Evolutionary conservation across 768 basidiomycete genomes (phyloP).

Genomic region (Mycena epipterygia): DNA sequence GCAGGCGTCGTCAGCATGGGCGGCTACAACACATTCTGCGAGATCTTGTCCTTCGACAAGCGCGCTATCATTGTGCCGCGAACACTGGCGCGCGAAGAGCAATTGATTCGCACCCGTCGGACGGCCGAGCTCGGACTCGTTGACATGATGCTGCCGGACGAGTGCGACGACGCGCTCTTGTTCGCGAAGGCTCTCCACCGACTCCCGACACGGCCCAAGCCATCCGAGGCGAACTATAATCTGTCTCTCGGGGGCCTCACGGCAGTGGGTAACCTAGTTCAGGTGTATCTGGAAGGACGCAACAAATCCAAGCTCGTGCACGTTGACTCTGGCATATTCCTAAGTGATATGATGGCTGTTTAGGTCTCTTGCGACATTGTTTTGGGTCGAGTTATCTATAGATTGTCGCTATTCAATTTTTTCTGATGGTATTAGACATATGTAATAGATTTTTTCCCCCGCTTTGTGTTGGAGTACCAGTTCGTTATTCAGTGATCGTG

Average conservation of each 20-base stretch:
- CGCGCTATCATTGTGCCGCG: constrained; percentile 25
- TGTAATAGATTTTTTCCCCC: too few relatives aligned
- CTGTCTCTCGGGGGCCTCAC: constrained; percentile 3
- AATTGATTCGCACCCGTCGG: constrained; percentile 19
- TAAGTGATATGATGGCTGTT: constrained; percentile 15
- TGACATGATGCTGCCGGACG: constrained; percentile 21
- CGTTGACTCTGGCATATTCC: constrained; percentile 14
- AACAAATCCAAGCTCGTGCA: not conserved
- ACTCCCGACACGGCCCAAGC: constrained; percentile 7
- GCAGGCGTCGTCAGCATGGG: constrained; percentile 23
- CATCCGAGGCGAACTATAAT: constrained; percentile 14
- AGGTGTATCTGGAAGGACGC: not conserved
- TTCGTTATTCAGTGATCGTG: too few relatives aligned
- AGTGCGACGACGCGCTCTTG: constrained; percentile 10
- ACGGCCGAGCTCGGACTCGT: constrained; percentile 21
- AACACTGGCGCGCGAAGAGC: constrained; percentile 23
- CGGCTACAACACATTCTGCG: constrained; percentile 29
- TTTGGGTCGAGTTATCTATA: too few relatives aligned
- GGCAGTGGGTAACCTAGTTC: constrained; percentile 3
- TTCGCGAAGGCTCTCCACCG: constrained; percentile 7
- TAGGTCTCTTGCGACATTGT: too few relatives aligned
- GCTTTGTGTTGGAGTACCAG: too few relatives aligned
- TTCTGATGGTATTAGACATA: too few relatives aligned
- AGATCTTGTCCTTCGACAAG: constrained; percentile 27
- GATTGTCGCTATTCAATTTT: too few relatives aligned